Conservation (phyloP, 2,329 filamentous ascomycete species). For the Calonectria hawksworthii region DNA sequence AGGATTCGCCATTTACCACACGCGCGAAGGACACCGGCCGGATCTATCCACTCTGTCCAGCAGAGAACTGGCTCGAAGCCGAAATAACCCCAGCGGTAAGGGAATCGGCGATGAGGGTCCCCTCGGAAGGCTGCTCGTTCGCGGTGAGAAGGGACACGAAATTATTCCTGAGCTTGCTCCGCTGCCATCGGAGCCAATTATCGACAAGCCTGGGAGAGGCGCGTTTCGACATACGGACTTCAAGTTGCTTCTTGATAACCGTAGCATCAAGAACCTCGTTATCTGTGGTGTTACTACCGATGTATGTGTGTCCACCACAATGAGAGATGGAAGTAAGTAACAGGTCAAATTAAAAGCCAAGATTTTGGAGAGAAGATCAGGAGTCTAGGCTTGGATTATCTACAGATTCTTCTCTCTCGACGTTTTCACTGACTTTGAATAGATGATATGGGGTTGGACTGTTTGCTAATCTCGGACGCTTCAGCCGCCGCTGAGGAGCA, state of each 20-base stretch:
- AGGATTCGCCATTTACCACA: slow-evolving; percentile 6
- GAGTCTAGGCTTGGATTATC: background rate
- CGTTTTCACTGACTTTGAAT: background rate
- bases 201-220: slow-evolving; percentile 16
- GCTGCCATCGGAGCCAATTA: slow-evolving; percentile 3
- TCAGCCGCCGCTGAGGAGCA: background rate
- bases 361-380: background rate
- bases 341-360: background rate
- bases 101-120: slow-evolving; percentile 13
- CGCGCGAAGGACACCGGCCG: background rate
- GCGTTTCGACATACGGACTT: slow-evolving; percentile 16
- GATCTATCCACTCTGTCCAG: slow-evolving; percentile 11
- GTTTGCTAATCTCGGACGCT: slow-evolving; percentile 6
- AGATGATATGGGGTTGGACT: slow-evolving; percentile 13
- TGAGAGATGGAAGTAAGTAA: slow-evolving; percentile 7
- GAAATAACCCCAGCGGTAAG: slow-evolving; percentile 5
- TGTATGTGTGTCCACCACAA: slow-evolving; percentile 11
- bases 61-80: background rate
- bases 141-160: slow-evolving; percentile 11
- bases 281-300: slow-evolving; percentile 12
- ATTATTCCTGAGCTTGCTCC: slow-evolving; percentile 9
- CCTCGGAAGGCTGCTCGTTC: background rate
- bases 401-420: background rate
- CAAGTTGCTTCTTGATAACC: slow-evolving; percentile 8
- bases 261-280: background rate